Evolutionary conservation across 2,329 filamentous ascomycete genomes (phyloP), one percentile per base, ranked within the genome.

Genomic region (Hypoxylon sp.): DNA sequence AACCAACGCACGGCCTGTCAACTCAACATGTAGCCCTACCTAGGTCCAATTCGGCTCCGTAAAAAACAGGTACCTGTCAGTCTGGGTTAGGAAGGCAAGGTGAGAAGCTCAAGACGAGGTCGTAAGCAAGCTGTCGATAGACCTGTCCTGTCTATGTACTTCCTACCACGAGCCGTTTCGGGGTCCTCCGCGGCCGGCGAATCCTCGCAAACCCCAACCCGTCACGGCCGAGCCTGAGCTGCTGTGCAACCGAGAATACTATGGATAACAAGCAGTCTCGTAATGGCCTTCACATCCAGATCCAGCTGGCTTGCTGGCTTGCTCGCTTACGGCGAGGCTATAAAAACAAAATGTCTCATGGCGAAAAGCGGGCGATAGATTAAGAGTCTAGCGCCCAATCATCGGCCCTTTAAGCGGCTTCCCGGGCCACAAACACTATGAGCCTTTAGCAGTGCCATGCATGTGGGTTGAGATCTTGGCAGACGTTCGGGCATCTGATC

Each of bases 381-480:
- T 47, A 58, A 56, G 20, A 56, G 41, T 47, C 37, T 57, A 48
- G 46, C 26, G 17, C n/a, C 59, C 53, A 60, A 58, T 60, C 51
- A 52, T 65, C 64, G 64, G 64, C 54, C 64, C 62, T 63, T 67
- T 62, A 61, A 29, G 46, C 62, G 62, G 64, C 53, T 65, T 63
- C 37, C 46, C 64, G 64, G 64, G 47, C 64, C 64, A 63, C 61
- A 8, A 42, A 24, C 58, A 58, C 38, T 52, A 54, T 31, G 21
- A 35, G 13, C 31, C 17, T 56, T 52, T 55, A 52, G 43, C 27
- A 35, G 13, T 5, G 13, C 7, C 38, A 41, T 45, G 43, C 46
- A 49, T 27, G 48, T 54, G 45, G 40, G 24, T 45, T 46, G 21
- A 37, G 35, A 43, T 55, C 60, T 60, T 62, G 56, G 59, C 55